These are phyloP conservation scores for Rosa hybrid DNA, from an alignment of 331 rosid genomes.

Conservation along the genomic window DNA sequence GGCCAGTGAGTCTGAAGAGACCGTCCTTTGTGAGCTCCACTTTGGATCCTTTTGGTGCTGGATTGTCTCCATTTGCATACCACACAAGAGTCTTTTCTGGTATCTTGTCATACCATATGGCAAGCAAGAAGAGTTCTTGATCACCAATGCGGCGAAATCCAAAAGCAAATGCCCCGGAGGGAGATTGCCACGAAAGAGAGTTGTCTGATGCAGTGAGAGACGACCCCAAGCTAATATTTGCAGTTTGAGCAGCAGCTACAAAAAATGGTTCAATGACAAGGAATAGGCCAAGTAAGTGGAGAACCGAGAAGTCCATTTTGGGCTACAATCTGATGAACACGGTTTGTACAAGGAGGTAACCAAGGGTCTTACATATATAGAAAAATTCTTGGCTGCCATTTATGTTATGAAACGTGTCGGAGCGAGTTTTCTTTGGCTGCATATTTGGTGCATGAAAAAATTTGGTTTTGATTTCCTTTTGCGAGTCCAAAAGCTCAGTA, in stretches of 20 bases:
- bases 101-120: conserved; percentile 15
- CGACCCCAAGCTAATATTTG: background rate
- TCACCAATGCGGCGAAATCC: conserved; percentile 8
- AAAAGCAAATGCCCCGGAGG: conserved; percentile 10
- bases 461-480: no score
- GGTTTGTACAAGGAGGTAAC: background rate
- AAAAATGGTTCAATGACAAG: background rate
- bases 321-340: no score
- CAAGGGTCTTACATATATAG: background rate
- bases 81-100: conserved; percentile 4
- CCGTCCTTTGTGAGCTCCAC: conserved; percentile 12
- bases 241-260: background rate
- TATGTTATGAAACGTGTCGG: no score
- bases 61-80: conserved; percentile 17
- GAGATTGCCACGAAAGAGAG: conserved; percentile 1
- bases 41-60: conserved; percentile 18
- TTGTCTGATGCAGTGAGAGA: background rate
- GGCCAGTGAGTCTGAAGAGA: background rate
- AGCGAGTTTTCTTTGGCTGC: no score
- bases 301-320: background rate
- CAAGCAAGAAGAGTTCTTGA: conserved; percentile 11
- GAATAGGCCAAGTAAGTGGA: background rate
- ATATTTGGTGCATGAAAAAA: no score
- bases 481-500: no score
- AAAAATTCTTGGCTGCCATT: no score